phyloP scores from a whole-genome alignment of 768 basidiomycete species.

The Lepiota venenata region DNA sequence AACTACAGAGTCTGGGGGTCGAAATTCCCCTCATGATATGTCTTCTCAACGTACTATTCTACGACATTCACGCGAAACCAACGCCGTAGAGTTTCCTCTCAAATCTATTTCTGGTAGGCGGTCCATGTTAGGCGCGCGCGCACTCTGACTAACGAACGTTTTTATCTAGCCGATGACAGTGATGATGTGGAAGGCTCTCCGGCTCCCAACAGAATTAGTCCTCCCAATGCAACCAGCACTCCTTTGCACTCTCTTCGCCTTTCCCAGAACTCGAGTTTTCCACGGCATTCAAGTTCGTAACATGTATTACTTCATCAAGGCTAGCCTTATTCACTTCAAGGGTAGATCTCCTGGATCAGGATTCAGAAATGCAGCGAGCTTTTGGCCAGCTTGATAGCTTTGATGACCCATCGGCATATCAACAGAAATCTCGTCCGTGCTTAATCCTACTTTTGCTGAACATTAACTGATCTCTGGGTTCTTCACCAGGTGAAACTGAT shows the following conservation, averaged over 20 bases:
- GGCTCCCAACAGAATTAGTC: conserved; percentile 34
- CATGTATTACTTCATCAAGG: neutral
- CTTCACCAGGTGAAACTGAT: neutral
- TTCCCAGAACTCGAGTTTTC: conserved; percentile 44
- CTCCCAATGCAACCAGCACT: conserved; percentile 52
- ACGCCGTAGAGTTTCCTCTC: conserved; percentile 6
- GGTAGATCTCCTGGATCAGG: conserved; percentile 62
- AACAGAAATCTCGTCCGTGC: conserved; percentile 7
- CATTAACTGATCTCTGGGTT: neutral
- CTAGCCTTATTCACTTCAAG: conserved; percentile 11
- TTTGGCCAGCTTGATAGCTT: conserved; percentile 55
- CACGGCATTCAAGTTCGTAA: conserved; percentile 54
- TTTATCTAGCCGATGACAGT: conserved; percentile 27
- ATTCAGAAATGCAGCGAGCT: conserved; percentile 69
- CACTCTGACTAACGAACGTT: neutral
- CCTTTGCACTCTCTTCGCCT: conserved; percentile 55
- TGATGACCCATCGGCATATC: conserved; percentile 32
- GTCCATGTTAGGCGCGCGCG: neutral
- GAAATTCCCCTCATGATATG: conserved; percentile 28
- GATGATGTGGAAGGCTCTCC: conserved; percentile 36
- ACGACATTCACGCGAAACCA: conserved; percentile 3
- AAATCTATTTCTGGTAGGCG: conserved; percentile 10
- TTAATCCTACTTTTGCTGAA: conserved; percentile 11
- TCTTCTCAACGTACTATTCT: conserved; percentile 36
- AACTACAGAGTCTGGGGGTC: conserved; percentile 19